Base-by-base conservation (phyloP, 306 rosid genomes). In the Benincasa hispida region DNA sequence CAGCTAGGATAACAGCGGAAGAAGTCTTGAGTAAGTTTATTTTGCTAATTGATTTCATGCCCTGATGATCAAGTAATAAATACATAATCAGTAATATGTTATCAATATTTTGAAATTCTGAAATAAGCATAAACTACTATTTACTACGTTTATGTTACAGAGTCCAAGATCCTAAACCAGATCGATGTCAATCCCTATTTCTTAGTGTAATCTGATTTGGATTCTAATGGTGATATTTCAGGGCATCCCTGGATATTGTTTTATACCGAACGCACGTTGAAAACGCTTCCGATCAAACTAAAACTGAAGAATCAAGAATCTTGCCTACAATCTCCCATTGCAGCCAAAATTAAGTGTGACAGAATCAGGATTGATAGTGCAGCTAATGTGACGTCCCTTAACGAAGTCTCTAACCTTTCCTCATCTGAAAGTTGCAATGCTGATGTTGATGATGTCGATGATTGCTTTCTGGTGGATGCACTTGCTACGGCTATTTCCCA, bases 181-280 rank as follows among this genome's bases (percentile, higher is more conserved):
- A 66, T 79, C 8, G 37, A 15, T 68, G 59, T 25, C 65, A 54
- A 66, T 67, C 54, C 32, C 41, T 11, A 12, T 25, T 57, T 8
- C 18, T 3, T 22, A 10, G 0, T 24, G 24, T 74, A 24, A 58
- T 68, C 48, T 41, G 74, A 74, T 76, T 88, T 84, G 83, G 76
- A 51, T 73, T 19, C 13, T 0, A 37, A 78, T 73, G 79, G 56
- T 45, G 82, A 48, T 42, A 53, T 77, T 81, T 81, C 97, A 95
- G 99, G 93, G 82, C 97, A 95, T 84, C 97, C 99, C 21, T 95
- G 99, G 99, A 78, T 95, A 72, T 77, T 89, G 79, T 95, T 95
- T 83, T 90, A 95, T 82, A 95, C 99, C 5, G 93, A 86, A 21
- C 85, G 89, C 10, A 79, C 96, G 8, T 77, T 87, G 22, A 83